A percentile compares a stretch with the other conserved stretches of the same genome.
Conservation (phyloP, 306 rosid species). For the Prunus fruticosa region DNA sequence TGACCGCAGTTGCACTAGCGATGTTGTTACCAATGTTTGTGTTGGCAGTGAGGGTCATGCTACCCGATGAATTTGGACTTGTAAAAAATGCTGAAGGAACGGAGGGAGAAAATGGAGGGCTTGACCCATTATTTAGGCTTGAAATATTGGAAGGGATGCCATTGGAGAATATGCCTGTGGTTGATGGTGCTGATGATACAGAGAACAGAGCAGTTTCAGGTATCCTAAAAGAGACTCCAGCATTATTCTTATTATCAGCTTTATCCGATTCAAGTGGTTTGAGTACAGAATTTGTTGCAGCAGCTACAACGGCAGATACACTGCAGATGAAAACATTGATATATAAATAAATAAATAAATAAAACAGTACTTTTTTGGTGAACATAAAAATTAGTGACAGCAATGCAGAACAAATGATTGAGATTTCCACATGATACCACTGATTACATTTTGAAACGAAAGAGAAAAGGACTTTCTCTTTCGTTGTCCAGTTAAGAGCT, state of each 20-base stretch:
- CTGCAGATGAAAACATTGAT: slow-evolving; percentile 40
- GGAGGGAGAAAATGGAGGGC: slow-evolving; percentile 38
- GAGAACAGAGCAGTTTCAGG: slow-evolving; percentile 40
- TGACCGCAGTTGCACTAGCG: slow-evolving; percentile 8
- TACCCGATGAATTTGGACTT: slow-evolving; percentile 40
- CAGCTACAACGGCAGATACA: slow-evolving; percentile 26
- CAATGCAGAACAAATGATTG: background rate
- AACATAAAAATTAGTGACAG: background rate
- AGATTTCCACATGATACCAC: background rate
- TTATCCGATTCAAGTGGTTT: slow-evolving; percentile 35
- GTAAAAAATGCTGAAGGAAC: slow-evolving; percentile 26
- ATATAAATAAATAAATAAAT: background rate
- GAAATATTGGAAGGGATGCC: slow-evolving; percentile 34
- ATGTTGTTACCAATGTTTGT: background rate
- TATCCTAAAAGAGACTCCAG: slow-evolving; percentile 32
- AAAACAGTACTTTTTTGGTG: background rate
- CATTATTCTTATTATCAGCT: slow-evolving; percentile 31
- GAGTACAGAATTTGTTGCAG: slow-evolving; percentile 25
- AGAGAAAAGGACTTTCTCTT: background rate
- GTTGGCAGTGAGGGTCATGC: slow-evolving; percentile 23
- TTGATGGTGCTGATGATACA: slow-evolving; percentile 34
- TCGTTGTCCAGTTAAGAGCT: background rate
- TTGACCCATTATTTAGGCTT: slow-evolving; percentile 46
- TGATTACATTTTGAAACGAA: background rate
- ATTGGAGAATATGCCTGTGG: slow-evolving; percentile 33